A percentile compares a stretch with the other conserved stretches of the same genome.
Evolutionary conservation across 306 rosid genomes (phyloP).

Genomic region (Castanospermum australe): DNA sequence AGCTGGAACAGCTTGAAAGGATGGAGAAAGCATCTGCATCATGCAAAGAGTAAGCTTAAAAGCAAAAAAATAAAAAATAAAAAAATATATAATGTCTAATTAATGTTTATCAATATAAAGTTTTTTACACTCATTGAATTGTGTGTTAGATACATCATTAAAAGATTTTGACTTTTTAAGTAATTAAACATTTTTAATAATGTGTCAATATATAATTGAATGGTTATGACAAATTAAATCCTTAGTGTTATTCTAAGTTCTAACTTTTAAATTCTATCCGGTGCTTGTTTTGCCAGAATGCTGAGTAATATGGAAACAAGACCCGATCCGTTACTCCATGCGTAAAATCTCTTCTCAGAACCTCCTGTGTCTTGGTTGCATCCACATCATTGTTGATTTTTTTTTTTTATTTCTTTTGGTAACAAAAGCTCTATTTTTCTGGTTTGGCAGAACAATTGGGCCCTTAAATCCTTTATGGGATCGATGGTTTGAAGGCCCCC

Average conservation of each 20-base stretch:
- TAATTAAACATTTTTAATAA: too few species aligned
- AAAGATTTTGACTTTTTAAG: too few species aligned
- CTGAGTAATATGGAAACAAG: conserved; percentile 70
- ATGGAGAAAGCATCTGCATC: conserved; percentile 75
- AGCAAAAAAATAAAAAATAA: neutral
- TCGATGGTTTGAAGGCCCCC: conserved; percentile 94
- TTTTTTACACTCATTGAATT: too few species aligned
- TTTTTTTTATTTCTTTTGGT: neutral
- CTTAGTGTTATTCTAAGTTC: too few species aligned
- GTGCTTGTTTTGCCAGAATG: conserved; percentile 59
- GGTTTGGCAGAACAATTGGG: conserved; percentile 63
- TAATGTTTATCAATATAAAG: too few species aligned
- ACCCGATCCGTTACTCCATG: conserved; percentile 89
- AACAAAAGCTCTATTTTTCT: conserved; percentile 17
- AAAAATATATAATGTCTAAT: neutral
- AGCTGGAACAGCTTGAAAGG: conserved; percentile 76
- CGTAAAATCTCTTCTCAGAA: conserved; percentile 42
- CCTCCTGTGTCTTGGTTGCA: neutral
- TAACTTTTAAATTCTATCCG: neutral
- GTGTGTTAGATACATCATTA: too few species aligned
- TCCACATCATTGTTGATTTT: neutral
- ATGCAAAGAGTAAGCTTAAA: conserved; percentile 81
- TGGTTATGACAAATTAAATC: too few species aligned
- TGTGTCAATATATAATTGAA: too few species aligned
- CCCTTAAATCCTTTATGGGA: conserved; percentile 85